Conservation (phyloP, 306 rosid genomes). For the Cucurbita argyrosperma region DNA sequence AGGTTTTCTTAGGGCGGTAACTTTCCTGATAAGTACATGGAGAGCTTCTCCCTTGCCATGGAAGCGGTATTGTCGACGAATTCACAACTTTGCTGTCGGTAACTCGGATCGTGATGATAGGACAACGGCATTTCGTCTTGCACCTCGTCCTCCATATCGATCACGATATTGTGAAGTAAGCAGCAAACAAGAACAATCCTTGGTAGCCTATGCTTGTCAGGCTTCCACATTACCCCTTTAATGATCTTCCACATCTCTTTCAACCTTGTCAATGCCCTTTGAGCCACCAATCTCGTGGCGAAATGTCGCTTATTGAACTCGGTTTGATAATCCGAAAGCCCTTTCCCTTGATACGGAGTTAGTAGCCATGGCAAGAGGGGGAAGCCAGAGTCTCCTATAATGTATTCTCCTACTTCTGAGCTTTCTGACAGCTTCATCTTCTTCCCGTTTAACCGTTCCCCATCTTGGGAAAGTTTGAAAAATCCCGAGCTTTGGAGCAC, state of each 20-base stretch:
- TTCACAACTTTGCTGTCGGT: conserved; percentile 47
- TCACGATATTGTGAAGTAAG: conserved; percentile 65
- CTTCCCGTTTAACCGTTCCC: conserved; percentile 37
- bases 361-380: conserved; percentile 83
- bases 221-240: conserved; percentile 78
- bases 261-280: conserved; percentile 57
- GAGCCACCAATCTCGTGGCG: conserved; percentile 56
- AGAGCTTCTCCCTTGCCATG: conserved; percentile 42
- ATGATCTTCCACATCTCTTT: conserved; percentile 78
- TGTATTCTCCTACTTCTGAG: conserved; percentile 40
- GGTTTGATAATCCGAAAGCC: conserved; percentile 30
- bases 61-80: conserved; percentile 30
- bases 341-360: conserved; percentile 51
- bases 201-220: conserved; percentile 66
- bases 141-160: conserved; percentile 63
- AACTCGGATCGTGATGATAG: conserved; percentile 51
- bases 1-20: conserved; percentile 6
- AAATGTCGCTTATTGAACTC: conserved; percentile 47
- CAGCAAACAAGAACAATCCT: conserved; percentile 77
- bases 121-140: conserved; percentile 29
- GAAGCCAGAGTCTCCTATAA: conserved; percentile 59
- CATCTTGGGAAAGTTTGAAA: conserved; percentile 46
- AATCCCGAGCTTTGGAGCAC: conserved; percentile 52
- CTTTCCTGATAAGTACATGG: conserved; percentile 35
- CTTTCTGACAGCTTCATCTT: conserved; percentile 27